These are phyloP conservation scores for Haplosporangium sp. DNA, from an alignment of 371 early-diverging fungal genomes.

Conservation along the genomic window DNA sequence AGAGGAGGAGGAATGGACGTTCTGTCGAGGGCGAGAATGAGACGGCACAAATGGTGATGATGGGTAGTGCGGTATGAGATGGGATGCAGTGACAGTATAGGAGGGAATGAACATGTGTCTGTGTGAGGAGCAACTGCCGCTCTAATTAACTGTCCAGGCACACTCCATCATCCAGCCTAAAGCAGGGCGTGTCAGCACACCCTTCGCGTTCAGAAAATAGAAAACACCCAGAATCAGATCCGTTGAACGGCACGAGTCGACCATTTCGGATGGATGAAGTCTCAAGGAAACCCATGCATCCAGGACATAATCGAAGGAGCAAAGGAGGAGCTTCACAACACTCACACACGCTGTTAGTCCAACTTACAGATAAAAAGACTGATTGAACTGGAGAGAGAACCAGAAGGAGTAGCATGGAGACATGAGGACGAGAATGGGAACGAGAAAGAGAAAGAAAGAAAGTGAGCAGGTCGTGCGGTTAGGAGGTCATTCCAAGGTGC, in stretches of 20 bases:
- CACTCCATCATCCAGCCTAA: no score
- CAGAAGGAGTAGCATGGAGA: neutral
- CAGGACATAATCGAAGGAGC: neutral
- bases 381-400: no score
- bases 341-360: neutral
- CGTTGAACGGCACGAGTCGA: no score
- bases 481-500: constrained; percentile 20
- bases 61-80: no score
- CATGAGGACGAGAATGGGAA: neutral
- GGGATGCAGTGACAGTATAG: no score
- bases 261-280: neutral
- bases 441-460: neutral
- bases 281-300: neutral
- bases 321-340: neutral
- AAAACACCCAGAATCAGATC: neutral
- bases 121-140: no score
- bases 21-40: no score
- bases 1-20: no score
- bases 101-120: no score
- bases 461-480: constrained; percentile 29
- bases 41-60: no score
- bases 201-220: neutral
- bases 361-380: neutral
- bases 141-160: no score
- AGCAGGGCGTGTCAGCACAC: no score